Evolutionary conservation across 2,329 filamentous ascomycete genomes (phyloP).

Genomic region (Colletotrichum tropicale): DNA sequence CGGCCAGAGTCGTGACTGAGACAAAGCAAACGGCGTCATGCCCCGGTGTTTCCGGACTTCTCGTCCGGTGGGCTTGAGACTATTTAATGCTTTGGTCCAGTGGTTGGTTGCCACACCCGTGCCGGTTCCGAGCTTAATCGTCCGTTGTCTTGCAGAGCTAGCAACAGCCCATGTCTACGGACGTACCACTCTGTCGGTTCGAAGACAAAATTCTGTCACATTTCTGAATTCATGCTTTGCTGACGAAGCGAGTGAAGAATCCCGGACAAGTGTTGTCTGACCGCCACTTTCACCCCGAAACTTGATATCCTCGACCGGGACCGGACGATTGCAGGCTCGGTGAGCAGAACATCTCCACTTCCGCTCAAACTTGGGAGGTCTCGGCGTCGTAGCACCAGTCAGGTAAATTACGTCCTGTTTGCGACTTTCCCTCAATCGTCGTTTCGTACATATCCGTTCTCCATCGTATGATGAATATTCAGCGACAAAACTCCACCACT

Average conservation of each 20-base stretch:
- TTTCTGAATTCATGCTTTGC: background rate
- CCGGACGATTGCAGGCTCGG: background rate
- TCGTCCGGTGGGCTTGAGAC: background rate
- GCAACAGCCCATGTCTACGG: background rate
- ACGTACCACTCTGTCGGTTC: background rate
- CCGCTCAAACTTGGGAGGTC: background rate
- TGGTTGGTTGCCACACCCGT: background rate
- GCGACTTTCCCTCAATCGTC: background rate
- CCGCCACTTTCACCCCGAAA: background rate
- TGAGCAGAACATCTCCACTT: background rate
- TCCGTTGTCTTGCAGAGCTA: background rate
- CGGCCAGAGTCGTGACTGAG: background rate
- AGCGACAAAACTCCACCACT: background rate
- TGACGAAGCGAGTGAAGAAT: background rate
- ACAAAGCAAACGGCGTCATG: slow-evolving; percentile 11
- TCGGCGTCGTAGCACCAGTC: background rate
- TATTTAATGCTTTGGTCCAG: background rate
- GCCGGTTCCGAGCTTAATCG: background rate
- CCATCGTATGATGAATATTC: background rate
- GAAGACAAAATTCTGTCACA: background rate
- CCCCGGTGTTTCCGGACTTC: background rate
- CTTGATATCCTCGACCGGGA: background rate
- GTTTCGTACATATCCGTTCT: background rate
- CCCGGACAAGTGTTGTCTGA: background rate
- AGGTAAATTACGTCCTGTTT: background rate